Conservation (phyloP, 441 rosid species). For the Corymbia calophylla region DNA sequence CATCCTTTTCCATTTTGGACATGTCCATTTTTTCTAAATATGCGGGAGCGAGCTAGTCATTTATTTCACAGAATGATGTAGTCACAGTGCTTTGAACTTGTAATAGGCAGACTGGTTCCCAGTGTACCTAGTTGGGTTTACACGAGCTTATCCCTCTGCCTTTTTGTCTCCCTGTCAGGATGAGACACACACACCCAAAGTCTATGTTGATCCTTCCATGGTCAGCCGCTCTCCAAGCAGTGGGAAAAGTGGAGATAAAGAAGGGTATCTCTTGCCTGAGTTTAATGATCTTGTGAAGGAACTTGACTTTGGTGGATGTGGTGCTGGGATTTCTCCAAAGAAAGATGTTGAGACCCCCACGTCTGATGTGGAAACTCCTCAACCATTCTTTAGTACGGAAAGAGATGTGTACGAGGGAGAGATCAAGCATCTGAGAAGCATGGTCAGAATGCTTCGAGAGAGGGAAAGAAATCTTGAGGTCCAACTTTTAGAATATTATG, state of each 20-base stretch:
- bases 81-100: neutral
- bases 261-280: slow-evolving; percentile 48
- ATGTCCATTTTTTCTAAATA: neutral
- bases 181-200: slow-evolving; percentile 14
- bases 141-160: neutral
- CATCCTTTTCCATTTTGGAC: neutral
- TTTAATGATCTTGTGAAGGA: slow-evolving; percentile 41
- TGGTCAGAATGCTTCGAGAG: slow-evolving; percentile 50
- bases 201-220: slow-evolving; percentile 14
- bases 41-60: neutral
- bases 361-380: slow-evolving; percentile 29
- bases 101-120: neutral
- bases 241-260: slow-evolving; percentile 25
- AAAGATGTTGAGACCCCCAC: slow-evolving; percentile 21
- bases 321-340: slow-evolving; percentile 11
- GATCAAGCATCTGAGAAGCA: slow-evolving; percentile 44
- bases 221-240: slow-evolving; percentile 30
- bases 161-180: slow-evolving; percentile 4
- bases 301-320: slow-evolving; percentile 16
- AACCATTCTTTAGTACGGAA: slow-evolving; percentile 26
- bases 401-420: slow-evolving; percentile 49
- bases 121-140: neutral
- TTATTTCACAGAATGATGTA: neutral
- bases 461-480: slow-evolving; percentile 71
- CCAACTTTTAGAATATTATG: slow-evolving; percentile 73